Base-by-base conservation (phyloP, 768 basidiomycete species). In the Austroboletus eburneus region DNA sequence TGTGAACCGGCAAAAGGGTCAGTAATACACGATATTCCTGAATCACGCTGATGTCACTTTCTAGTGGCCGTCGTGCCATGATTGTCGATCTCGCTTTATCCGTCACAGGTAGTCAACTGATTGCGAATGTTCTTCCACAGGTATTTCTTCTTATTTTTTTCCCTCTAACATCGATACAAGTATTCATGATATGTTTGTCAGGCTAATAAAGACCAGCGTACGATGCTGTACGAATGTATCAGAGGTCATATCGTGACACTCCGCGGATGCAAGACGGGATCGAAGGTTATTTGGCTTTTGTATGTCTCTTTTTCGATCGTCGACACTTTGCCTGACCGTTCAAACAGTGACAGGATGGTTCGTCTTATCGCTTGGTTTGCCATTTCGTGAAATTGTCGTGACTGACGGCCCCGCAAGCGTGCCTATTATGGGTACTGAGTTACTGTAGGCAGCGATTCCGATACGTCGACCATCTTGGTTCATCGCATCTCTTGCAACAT, bases 231-330 rank as follows among this genome's bases (percentile, higher is more conserved):
- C 57, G 89, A 91, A 35, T 90, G 90, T 56, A 90, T 91, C 52
- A 76, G 85, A 32, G 87, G 87, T 3, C 88, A 91, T 58, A 90
- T 91, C 53, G 89, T 91, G 39, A 91, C 89, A 23, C 73, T 92
- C n/a, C 79, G 90, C 30, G 90, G 90, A 18, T 91, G 88, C 62
- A 91, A 91, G 73, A 90, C 90, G 2, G 90, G 90, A 22, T 91
- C 89, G 1, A 91, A 90, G 62, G 87, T 91, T 58, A 91, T 91
- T 59, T 92, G 90, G 90, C 74, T 92, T 41, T 92, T 92, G 77
- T 78, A 61, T 39, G 76, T 42, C 4, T 32, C 27, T 21, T 36
- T 36, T 51, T 36, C 13, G 27, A n/a, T 32, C 16, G 24, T 45
- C 18, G 22, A 16, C 17, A 16, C 21, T 23, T 27, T 6, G 37